Conservation (phyloP, 768 basidiomycete genomes). For the Xerocomellus chrysenteron region DNA sequence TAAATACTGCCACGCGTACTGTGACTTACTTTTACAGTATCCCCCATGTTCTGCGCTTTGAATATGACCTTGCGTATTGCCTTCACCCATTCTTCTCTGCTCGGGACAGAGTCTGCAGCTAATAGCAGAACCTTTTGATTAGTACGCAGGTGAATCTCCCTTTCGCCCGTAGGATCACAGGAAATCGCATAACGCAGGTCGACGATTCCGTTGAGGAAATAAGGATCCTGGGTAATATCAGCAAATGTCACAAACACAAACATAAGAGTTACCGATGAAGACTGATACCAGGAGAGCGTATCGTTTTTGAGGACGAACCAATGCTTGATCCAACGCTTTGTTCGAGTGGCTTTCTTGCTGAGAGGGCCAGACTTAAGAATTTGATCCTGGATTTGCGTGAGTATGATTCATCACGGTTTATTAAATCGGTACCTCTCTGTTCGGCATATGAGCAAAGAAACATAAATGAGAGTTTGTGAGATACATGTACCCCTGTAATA, state of each 20-base stretch:
- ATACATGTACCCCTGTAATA: slow-evolving; percentile 97
- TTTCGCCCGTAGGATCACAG: slow-evolving; percentile 79
- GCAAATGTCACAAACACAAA: slow-evolving; percentile 3
- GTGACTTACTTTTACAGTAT: slow-evolving; percentile 78
- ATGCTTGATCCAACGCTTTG: slow-evolving; percentile 90
- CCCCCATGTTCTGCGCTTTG: slow-evolving; percentile 94
- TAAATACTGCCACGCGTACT: not conserved
- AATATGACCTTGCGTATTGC: slow-evolving; percentile 92
- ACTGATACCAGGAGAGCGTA: slow-evolving; percentile 95
- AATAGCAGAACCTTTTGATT: slow-evolving; percentile 74
- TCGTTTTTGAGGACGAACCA: slow-evolving; percentile 98
- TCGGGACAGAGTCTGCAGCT: slow-evolving; percentile 76
- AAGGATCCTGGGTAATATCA: slow-evolving; percentile 70
- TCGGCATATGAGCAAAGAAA: slow-evolving; percentile 95
- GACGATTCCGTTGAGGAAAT: slow-evolving; percentile 96
- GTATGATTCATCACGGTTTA: not conserved
- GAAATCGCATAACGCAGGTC: slow-evolving; percentile 91
- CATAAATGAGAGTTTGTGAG: slow-evolving; percentile 90
- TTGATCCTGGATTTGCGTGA: slow-evolving; percentile 63
- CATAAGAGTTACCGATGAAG: slow-evolving; percentile 66
- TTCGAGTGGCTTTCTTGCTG: slow-evolving; percentile 82
- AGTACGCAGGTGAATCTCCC: slow-evolving; percentile 79
- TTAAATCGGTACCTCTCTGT: slow-evolving; percentile 64
- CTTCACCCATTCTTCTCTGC: slow-evolving; percentile 94
- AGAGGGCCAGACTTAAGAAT: slow-evolving; percentile 89